Evolutionary conservation across 2,329 filamentous ascomycete species (phyloP).

Genomic region (Paecilomyces formosus): DNA sequence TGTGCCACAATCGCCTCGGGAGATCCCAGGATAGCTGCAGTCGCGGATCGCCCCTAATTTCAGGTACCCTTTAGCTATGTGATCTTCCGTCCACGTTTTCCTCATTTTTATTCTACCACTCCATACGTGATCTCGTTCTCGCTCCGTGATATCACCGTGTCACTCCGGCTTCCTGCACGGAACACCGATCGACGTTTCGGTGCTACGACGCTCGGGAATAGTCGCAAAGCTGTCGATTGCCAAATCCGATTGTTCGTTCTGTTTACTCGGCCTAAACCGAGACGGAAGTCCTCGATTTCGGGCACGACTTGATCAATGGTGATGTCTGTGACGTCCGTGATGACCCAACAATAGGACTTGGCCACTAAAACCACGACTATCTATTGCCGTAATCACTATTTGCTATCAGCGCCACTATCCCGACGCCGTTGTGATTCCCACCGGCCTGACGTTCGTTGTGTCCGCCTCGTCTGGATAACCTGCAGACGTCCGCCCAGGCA

Average conservation of each 20-base stretch:
- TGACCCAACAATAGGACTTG: background rate
- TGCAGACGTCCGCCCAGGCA: background rate
- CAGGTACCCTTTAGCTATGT: background rate
- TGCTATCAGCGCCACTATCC: background rate
- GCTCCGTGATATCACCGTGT: background rate
- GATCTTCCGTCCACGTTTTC: background rate
- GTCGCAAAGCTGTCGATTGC: background rate
- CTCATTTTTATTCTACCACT: background rate
- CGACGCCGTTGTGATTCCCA: background rate
- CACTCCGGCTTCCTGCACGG: background rate
- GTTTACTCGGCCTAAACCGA: background rate
- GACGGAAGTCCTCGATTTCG: background rate
- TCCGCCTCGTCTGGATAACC: background rate
- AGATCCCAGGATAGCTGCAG: background rate
- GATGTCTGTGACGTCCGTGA: background rate
- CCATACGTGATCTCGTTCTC: background rate
- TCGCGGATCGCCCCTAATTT: background rate
- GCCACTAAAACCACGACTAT: background rate
- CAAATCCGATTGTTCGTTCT: background rate
- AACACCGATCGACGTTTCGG: background rate
- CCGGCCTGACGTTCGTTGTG: background rate
- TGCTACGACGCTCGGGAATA: background rate
- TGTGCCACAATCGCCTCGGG: background rate
- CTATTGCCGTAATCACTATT: too few species aligned
- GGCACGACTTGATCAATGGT: background rate